These are phyloP conservation scores for Aspergillus persii DNA, from an alignment of 2,329 filamentous ascomycete species.

Conservation along the genomic window DNA sequence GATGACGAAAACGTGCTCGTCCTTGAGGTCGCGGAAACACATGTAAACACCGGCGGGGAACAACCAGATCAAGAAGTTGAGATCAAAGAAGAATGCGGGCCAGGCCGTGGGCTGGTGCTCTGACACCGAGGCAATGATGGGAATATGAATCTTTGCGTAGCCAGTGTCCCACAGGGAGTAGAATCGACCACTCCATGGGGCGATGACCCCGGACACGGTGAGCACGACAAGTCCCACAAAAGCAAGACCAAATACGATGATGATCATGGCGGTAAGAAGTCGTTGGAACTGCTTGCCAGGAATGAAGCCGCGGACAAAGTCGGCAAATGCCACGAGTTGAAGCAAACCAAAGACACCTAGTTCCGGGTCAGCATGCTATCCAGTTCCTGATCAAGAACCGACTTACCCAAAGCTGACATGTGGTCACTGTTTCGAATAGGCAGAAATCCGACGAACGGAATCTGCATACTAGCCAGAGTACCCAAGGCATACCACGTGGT, in stretches of 20 bases:
- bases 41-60: constrained; percentile 98
- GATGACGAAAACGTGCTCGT: constrained; percentile 97
- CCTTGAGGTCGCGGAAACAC: constrained; percentile 89
- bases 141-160: constrained; percentile 98
- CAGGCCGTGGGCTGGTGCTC: constrained; percentile 98
- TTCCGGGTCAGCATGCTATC: constrained; percentile 19
- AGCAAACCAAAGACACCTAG: constrained; percentile 90
- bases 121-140: constrained; percentile 98
- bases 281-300: constrained; percentile 93
- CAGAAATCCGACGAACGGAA: constrained; percentile 96
- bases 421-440: constrained; percentile 97
- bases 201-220: constrained; percentile 86
- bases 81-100: constrained; percentile 98
- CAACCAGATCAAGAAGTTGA: constrained; percentile 98
- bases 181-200: constrained; percentile 97
- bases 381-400: constrained; percentile 9
- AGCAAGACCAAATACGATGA: constrained; percentile 70
- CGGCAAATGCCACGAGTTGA: constrained; percentile 87
- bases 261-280: constrained; percentile 73
- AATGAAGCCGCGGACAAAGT: constrained; percentile 84
- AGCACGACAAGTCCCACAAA: constrained; percentile 74
- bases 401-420: constrained; percentile 87
- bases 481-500: constrained; percentile 97
- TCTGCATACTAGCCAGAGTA: constrained; percentile 97
- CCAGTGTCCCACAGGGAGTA: constrained; percentile 99